phyloP scores from a whole-genome alignment of 345 rosid genomes.

The Adansonia digitata region DNA sequence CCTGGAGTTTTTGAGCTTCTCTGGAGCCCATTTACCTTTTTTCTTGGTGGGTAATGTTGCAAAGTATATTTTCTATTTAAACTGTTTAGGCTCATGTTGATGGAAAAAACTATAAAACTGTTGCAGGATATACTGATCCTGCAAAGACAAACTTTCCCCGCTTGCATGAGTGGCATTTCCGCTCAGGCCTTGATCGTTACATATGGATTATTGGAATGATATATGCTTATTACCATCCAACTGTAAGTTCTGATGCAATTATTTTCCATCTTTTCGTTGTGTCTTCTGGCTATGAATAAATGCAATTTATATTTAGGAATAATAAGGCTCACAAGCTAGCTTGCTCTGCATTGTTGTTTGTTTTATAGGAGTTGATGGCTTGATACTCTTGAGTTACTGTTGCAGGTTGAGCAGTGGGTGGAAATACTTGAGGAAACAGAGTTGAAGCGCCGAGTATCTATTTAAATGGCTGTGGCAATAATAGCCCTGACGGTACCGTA shows the following conservation, averaged over 20 bases:
- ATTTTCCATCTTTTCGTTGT: conserved; percentile 7
- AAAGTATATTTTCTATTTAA: conserved; percentile 15
- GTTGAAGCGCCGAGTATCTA: conserved; percentile 51
- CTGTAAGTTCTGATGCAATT: conserved; percentile 48
- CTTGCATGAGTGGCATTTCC: conserved; percentile 98
- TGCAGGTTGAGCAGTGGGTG: conserved; percentile 95
- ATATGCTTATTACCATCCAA: conserved; percentile 97
- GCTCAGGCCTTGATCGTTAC: conserved; percentile 97
- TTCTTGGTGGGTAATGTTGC: conserved; percentile 60
- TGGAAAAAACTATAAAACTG: conserved; percentile 15
- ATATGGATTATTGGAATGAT: conserved; percentile 99
- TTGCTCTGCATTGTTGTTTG: neutral
- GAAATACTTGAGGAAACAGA: conserved; percentile 94
- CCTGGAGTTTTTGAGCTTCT: conserved; percentile 87
- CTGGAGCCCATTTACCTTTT: conserved; percentile 84
- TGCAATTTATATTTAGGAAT: conserved; percentile 15
- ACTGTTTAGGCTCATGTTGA: neutral
- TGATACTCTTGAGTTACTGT: conserved; percentile 11
- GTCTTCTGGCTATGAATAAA: neutral
- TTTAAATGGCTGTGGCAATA: conserved; percentile 54
- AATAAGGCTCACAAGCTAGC: conserved; percentile 3
- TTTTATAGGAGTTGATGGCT: neutral
- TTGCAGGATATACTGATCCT: conserved; percentile 90
- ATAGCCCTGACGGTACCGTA: conserved; percentile 50
- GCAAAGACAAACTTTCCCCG: conserved; percentile 62